Base-by-base conservation (phyloP, 1,139 yeast genomes). In the Kurtzmaniella quercitrusa region DNA sequence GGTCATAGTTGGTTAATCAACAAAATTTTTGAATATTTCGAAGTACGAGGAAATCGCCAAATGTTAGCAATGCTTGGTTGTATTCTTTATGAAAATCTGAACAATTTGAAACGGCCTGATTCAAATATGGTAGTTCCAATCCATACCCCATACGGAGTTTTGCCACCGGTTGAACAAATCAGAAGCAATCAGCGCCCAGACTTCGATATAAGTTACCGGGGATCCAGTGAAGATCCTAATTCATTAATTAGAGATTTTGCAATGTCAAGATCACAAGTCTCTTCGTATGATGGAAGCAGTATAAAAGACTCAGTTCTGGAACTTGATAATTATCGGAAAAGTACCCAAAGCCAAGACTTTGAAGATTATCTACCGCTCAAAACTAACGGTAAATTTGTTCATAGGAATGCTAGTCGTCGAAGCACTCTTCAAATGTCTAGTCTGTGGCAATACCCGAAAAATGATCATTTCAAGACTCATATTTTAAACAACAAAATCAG, bases 21-120 rank as follows among this genome's bases (percentile, higher is more conserved):
- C 34, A 80, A 81, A 50, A 67, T 90, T 40, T 71, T 91, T 57
- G 59, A 65, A 1, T 82, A 84, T 53, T 90, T 84, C 56, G 94
- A 85, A 54, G 63, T 56, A 37, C 60, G 70, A 41, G 81, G 82
- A 2, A 85, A 91, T 55, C 66, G 88, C 18, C 98, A 91, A 59
- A 89, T 91, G 96, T 68, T 93, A 17, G 96, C 96, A 1, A 85
- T 87, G 87, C 65, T 90, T 57, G 80, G 94, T 2, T 88, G 96
- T 63, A 75, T 89, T 2, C 54, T 78, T 46, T 72, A 62, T 52
- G 82, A 78, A 46, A 73, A 75, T 47, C 47, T 58, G 12, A 50
- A 49, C 14, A 62, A 60, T 39, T 43, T 59, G 19, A 52, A 48
- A 34, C 49, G 45, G 12, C 43, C 42, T 40, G 49, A 55, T 14